Percentiles rank a stretch among this genome's conserved stretches.
These are phyloP conservation scores for Elongisporangium senticosum DNA, from an alignment of 352 stramenopile species.

Conservation along the genomic window DNA sequence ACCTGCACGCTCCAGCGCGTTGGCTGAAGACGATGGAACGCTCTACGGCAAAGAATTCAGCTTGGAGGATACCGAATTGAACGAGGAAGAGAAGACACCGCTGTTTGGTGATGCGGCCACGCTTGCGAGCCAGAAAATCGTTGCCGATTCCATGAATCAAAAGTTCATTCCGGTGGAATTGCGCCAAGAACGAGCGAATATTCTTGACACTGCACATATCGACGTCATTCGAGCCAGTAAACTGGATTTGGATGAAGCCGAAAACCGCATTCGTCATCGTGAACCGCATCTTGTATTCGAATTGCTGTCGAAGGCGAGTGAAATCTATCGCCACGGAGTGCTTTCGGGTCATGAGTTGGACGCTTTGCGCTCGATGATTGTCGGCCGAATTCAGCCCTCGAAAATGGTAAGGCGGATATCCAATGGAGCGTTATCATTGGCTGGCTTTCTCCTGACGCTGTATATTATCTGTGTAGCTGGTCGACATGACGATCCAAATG, in stretches of 20 bases:
- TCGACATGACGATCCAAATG: slow-evolving; percentile 82
- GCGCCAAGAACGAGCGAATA: slow-evolving; percentile 43
- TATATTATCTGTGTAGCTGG: slow-evolving; percentile 32
- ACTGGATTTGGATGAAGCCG: slow-evolving; percentile 67
- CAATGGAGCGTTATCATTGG: not conserved
- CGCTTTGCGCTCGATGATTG: slow-evolving; percentile 64
- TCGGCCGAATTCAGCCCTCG: slow-evolving; percentile 72
- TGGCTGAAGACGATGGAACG: slow-evolving; percentile 78
- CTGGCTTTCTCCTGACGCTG: slow-evolving; percentile 3
- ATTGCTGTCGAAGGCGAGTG: slow-evolving; percentile 72
- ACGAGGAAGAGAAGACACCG: slow-evolving; percentile 45
- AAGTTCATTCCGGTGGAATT: slow-evolving; percentile 73
- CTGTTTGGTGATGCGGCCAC: slow-evolving; percentile 52
- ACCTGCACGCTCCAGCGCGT: slow-evolving; percentile 57
- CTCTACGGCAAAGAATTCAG: slow-evolving; percentile 80
- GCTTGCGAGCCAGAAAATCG: slow-evolving; percentile 64
- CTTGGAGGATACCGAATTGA: slow-evolving; percentile 36
- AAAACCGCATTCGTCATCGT: slow-evolving; percentile 78
- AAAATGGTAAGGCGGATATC: slow-evolving; percentile 54
- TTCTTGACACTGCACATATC: slow-evolving; percentile 68
- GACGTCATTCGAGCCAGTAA: slow-evolving; percentile 82
- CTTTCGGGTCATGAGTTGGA: slow-evolving; percentile 82
- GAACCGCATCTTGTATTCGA: slow-evolving; percentile 82
- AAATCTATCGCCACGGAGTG: slow-evolving; percentile 76
- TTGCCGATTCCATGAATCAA: slow-evolving; percentile 78